A percentile compares a stretch with the other conserved stretches of the same genome.
Conservation (phyloP, 2,329 filamentous ascomycete genomes). For the Aspergillus sp. region DNA sequence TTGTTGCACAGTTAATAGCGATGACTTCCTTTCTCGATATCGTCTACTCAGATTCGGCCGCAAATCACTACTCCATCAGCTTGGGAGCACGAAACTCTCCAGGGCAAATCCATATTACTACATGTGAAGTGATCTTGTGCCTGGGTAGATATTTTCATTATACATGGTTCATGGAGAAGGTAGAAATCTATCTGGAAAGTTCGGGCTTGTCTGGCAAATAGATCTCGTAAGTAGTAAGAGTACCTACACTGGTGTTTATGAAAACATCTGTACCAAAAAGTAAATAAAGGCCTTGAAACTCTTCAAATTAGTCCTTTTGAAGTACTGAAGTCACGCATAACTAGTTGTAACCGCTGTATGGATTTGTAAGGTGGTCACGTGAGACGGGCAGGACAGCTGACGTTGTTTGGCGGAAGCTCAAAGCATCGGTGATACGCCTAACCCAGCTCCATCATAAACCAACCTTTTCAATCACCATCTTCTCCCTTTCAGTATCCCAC, state of each 20-base stretch:
- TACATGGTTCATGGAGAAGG: background rate
- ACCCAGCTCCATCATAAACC: constrained; percentile 14
- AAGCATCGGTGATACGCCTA: constrained; percentile 13
- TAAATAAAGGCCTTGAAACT: background rate
- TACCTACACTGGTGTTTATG: background rate
- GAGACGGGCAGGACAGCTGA: constrained; percentile 30
- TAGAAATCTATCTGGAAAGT: background rate
- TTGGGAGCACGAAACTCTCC: constrained; percentile 23
- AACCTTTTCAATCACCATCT: constrained; percentile 7
- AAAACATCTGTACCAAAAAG: background rate
- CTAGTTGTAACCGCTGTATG: background rate
- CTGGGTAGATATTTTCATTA: background rate
- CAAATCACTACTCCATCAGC: constrained; percentile 27
- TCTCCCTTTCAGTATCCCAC: constrained; percentile 3
- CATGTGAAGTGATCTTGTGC: constrained; percentile 5
- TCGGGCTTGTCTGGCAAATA: background rate
- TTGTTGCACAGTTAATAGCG: constrained; percentile 62
- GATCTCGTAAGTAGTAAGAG: no score
- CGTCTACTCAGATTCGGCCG: constrained; percentile 65
- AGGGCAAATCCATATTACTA: constrained; percentile 13
- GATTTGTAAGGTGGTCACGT: constrained; percentile 29
- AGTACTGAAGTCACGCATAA: background rate
- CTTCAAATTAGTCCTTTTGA: background rate
- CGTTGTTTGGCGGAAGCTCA: constrained; percentile 38
- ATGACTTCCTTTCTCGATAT: constrained; percentile 78